Evolutionary conservation across 169 alveolate genomes (phyloP).

Genomic region (Cystoisospora suis): DNA sequence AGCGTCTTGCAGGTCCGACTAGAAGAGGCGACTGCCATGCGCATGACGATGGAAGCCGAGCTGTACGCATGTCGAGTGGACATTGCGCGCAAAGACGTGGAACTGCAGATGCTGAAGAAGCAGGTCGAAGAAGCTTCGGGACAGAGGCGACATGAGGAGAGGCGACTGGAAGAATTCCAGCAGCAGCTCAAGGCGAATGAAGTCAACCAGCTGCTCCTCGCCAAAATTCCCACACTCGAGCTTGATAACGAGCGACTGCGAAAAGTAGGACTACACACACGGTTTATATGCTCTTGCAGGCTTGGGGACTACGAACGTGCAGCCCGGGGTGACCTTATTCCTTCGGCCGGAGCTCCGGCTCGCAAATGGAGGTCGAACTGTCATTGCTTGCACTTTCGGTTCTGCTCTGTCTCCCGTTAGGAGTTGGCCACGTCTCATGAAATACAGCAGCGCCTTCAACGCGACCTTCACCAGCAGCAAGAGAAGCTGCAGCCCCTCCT

Average conservation of each 20-base stretch:
- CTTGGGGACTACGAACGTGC: too few species aligned
- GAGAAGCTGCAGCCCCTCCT: conserved; percentile 53
- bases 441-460: conserved; percentile 36
- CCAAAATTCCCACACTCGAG: conserved; percentile 37
- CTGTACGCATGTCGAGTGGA: conserved; percentile 16
- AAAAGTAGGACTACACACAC: not conserved
- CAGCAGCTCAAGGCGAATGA: conserved; percentile 31
- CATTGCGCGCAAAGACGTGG: conserved; percentile 23
- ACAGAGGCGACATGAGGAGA: conserved; percentile 31
- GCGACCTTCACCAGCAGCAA: conserved; percentile 50
- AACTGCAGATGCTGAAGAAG: conserved; percentile 32
- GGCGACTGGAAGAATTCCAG: conserved; percentile 36
- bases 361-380: too few species aligned
- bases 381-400: not conserved
- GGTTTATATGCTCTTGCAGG: too few species aligned
- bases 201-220: conserved; percentile 25
- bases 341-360: too few species aligned
- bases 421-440: conserved; percentile 39
- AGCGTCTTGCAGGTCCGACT: conserved; percentile 45
- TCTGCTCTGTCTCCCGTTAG: conserved; percentile 13
- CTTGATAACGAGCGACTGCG: conserved; percentile 37
- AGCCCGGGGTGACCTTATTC: too few species aligned
- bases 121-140: conserved; percentile 34
- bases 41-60: conserved; percentile 48
- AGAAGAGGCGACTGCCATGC: conserved; percentile 45